Base-by-base conservation (phyloP, 805 yeast species). In the Pichia occidentalis region DNA sequence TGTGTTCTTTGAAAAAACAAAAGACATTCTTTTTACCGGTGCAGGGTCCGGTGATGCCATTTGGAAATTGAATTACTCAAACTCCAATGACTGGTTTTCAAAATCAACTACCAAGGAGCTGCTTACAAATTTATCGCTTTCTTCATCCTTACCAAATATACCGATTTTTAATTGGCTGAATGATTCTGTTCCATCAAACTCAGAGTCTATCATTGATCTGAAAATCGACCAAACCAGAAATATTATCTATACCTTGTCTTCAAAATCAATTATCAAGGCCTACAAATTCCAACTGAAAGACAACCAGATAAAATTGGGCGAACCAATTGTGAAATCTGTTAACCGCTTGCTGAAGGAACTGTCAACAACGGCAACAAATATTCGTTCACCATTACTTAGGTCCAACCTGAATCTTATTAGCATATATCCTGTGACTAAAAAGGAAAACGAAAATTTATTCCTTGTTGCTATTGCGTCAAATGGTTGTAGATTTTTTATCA, bases 41-140 rank as follows among this genome's bases (percentile, higher is more conserved):
- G 71, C 71, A 28, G 76, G 80, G 16, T 86, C 84, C 47, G 90
- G 87, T 2, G 62, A 68, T 25, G 77, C 88, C 49, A 68, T 92
- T 29, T 92, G 96, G 95, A 90, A 85, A 54, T 65, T 92, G 38
- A 79, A 76, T 42, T 92, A 92, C 56, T 73, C 88, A 5, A 82
- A 80, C 47, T 73, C 82, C 19, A 92, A 86, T 33, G 80, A 85
- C 38, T 90, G 95, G 85, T 86, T 86, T 56, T 76, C 79, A 45
- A 80, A 84, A 52, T 83, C 80, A 50, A 84, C 95, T 53, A 77
- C 76, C 49, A 87, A 87, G 57, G 76, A 80, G 28, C 86, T 97
- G 56, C 69, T 85, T 39, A 86, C 97, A 30, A 77, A 75, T 60
- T 74, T 74, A 47, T 78, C 68, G 0, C 58, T 79, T 29, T 62